Conservation (phyloP, 2,329 filamentous ascomycete species). For the Amauroascus verrucosus region DNA sequence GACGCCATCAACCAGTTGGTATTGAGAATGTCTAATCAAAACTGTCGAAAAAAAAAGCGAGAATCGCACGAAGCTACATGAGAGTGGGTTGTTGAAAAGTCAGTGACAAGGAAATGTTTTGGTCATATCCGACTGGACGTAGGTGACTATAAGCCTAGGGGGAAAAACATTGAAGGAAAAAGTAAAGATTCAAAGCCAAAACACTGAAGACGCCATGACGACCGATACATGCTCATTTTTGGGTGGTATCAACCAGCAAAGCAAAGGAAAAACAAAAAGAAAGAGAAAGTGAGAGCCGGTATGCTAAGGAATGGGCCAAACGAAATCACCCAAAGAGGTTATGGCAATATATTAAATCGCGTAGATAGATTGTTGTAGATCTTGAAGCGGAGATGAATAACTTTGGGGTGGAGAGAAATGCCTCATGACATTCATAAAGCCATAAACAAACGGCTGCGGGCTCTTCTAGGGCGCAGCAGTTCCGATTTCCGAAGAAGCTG, state of each 20-base stretch:
- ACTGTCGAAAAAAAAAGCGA: not conserved
- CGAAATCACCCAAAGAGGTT: not conserved
- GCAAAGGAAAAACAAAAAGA: not conserved
- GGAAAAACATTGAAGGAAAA: not conserved
- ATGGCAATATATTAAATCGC: not conserved
- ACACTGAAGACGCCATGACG: conserved; percentile 6
- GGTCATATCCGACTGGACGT: not conserved
- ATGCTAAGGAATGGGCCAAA: not conserved
- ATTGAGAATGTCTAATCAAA: not conserved
- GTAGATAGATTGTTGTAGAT: not conserved
- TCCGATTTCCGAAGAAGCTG: not conserved
- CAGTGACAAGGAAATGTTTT: not conserved
- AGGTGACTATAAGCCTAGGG: not conserved
- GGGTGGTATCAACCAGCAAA: conserved; percentile 7
- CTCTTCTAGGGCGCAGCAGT: not conserved
- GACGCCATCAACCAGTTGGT: no score
- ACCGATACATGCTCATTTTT: conserved; percentile 12
- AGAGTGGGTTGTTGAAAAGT: not conserved
- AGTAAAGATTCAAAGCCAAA: not conserved
- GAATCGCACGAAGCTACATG: not conserved
- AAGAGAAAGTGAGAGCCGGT: not conserved
- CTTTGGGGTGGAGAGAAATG: not conserved
- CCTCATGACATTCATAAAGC: not conserved
- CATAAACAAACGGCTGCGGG: not conserved
- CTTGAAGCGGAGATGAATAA: not conserved